phyloP scores from a whole-genome alignment of 148 eudicot species.

The Vaccinium myrtillus region DNA sequence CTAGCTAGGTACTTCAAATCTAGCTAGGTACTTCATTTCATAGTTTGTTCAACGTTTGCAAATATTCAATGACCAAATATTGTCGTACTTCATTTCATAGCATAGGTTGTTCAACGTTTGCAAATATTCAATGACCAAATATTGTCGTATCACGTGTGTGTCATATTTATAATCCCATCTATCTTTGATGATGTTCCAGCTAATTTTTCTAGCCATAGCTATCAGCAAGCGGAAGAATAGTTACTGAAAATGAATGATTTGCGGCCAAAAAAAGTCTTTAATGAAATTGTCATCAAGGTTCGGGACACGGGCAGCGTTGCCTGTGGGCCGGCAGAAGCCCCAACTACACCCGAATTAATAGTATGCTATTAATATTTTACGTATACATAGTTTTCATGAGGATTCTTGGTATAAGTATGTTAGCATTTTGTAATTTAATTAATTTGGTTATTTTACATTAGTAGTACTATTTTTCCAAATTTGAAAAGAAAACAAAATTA shows the following conservation, averaged over 20 bases:
- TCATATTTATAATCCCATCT: neutral
- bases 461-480: too few species aligned
- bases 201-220: neutral
- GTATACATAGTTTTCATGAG: neutral
- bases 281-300: neutral
- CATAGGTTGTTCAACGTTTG: neutral
- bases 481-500: too few species aligned
- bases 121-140: too few species aligned
- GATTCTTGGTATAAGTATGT: neutral
- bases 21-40: neutral
- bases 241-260: neutral
- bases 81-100: too few species aligned
- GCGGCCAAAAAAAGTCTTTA: neutral
- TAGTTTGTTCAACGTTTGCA: neutral
- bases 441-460: too few species aligned
- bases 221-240: neutral
- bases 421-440: too few species aligned
- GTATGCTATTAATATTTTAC: neutral
- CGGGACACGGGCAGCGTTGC: neutral
- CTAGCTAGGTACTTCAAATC: neutral
- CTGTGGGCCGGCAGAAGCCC: neutral
- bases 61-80: too few species aligned
- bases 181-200: neutral
- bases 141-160: neutral
- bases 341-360: neutral